phyloP scores from a whole-genome alignment of 2,329 filamentous ascomycete species.

The Dothistroma septosporum region DNA sequence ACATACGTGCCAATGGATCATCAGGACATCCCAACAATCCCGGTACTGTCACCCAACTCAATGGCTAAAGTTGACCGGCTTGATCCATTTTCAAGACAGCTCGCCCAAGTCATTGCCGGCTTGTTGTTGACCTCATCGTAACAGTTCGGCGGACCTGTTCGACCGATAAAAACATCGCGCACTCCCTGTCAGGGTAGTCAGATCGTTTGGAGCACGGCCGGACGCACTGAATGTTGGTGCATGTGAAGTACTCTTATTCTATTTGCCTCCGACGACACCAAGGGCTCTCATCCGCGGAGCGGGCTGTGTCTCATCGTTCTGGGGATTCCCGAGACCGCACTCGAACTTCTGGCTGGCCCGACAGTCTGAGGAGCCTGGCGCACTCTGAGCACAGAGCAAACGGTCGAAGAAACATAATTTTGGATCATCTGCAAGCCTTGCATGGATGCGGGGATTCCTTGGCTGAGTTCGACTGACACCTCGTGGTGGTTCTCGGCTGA shows the following conservation, averaged over 20 bases:
- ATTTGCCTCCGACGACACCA: background rate
- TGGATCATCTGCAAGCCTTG: background rate
- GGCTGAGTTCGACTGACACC: background rate
- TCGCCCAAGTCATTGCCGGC: background rate
- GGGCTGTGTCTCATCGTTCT: too few species aligned
- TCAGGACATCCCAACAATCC: background rate
- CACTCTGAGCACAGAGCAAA: background rate
- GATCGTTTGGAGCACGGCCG: background rate
- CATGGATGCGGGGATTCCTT: background rate
- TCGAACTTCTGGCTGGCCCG: too few species aligned
- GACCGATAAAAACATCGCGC: background rate
- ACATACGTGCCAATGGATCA: background rate
- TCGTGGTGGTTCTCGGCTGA: background rate
- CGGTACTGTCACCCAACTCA: background rate
- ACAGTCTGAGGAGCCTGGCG: background rate
- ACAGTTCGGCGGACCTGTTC: background rate
- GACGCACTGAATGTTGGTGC: background rate
- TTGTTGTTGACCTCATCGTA: background rate
- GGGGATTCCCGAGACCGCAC: too few species aligned
- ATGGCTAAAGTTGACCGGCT: background rate
- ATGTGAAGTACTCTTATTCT: background rate
- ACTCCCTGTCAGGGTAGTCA: background rate
- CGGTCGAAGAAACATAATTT: background rate
- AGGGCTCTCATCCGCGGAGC: too few species aligned
- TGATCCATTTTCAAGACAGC: background rate